phyloP scores from a whole-genome alignment of 768 basidiomycete genomes.

The Suillus weaverae region DNA sequence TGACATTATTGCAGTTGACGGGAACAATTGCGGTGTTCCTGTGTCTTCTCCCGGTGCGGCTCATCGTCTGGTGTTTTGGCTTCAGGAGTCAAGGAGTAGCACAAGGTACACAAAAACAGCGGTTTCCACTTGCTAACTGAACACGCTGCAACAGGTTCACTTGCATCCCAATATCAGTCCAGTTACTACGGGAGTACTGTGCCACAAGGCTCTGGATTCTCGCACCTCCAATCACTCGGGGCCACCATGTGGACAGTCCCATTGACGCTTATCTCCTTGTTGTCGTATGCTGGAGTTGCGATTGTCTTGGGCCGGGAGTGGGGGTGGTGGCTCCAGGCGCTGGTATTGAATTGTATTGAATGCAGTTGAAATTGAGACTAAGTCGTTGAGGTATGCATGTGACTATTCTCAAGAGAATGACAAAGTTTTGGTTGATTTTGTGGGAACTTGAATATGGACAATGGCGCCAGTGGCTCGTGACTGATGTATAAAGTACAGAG shows the following conservation, averaged over 20 bases:
- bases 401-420: background rate
- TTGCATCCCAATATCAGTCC: constrained; percentile 12
- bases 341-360: background rate
- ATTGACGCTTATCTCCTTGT: background rate
- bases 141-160: background rate
- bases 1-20: background rate
- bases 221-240: constrained; percentile 9
- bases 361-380: background rate
- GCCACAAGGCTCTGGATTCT: constrained; percentile 3
- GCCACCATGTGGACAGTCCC: background rate
- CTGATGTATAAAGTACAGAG: background rate
- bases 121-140: background rate
- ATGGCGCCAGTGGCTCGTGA: background rate
- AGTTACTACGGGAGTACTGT: constrained; percentile 4
- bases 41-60: background rate
- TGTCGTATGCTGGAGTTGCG: background rate
- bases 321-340: background rate
- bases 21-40: background rate
- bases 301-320: background rate
- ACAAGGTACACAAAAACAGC: background rate
- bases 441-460: background rate
- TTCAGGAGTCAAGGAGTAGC: constrained; percentile 1
- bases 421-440: background rate
- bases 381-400: background rate
- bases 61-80: background rate